phyloP scores from a whole-genome alignment of 106 monocot species.

The Dendrobium huoshanense region DNA sequence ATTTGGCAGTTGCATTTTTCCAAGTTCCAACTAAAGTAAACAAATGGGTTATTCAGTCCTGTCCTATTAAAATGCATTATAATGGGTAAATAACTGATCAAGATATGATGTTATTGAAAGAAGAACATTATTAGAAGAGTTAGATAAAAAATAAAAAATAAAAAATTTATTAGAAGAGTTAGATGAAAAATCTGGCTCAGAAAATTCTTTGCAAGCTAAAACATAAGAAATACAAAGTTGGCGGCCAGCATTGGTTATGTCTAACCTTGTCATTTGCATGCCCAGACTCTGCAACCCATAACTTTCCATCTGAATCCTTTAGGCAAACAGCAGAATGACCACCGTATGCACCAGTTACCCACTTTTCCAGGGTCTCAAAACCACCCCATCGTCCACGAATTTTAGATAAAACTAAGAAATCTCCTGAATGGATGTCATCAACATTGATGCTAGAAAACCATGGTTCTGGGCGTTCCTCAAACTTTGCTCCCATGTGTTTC shows the following conservation, averaged over 20 bases:
- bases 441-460: slow-evolving; percentile 64
- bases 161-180: not conserved
- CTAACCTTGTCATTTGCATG: slow-evolving; percentile 75
- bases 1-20: too few relatives aligned
- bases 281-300: slow-evolving; percentile 87
- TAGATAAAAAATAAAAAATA: not conserved
- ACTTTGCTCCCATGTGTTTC: slow-evolving; percentile 79
- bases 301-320: slow-evolving; percentile 75
- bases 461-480: slow-evolving; percentile 62
- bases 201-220: not conserved
- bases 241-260: not conserved
- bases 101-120: not conserved
- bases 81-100: not conserved
- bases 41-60: too few relatives aligned
- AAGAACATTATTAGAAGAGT: not conserved
- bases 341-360: slow-evolving; percentile 80
- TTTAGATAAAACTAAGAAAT: slow-evolving; percentile 71
- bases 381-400: slow-evolving; percentile 85
- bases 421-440: slow-evolving; percentile 77
- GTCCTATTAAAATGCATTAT: not conserved
- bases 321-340: slow-evolving; percentile 71
- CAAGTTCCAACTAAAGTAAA: too few relatives aligned
- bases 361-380: slow-evolving; percentile 85
- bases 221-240: too few relatives aligned
- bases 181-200: not conserved